Percentiles rank a stretch among this genome's conserved stretches.
phyloP scores from a whole-genome alignment of 768 basidiomycete genomes.

The Cystofilobasidium bisporidii region DNA sequence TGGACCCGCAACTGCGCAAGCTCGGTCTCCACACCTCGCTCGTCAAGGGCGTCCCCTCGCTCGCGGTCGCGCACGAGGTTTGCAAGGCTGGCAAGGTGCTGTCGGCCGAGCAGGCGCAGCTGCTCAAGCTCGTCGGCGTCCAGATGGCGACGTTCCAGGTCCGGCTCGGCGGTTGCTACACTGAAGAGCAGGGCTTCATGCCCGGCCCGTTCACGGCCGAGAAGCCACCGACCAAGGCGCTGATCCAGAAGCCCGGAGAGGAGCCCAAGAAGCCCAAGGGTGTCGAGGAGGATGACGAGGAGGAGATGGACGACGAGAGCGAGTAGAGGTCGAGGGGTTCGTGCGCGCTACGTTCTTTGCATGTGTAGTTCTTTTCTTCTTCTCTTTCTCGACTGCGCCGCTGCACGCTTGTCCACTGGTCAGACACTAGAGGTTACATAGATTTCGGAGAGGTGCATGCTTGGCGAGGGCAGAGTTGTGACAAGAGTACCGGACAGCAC shows the following conservation, averaged over 20 bases:
- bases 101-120: constrained; percentile 77
- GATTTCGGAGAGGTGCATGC: too few relatives aligned
- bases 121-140: constrained; percentile 82
- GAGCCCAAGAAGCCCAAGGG: neutral
- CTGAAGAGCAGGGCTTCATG: constrained; percentile 16
- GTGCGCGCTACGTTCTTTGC: too few relatives aligned
- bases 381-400: too few relatives aligned
- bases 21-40: constrained; percentile 73
- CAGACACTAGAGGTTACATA: neutral
- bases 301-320: neutral
- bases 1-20: constrained; percentile 91
- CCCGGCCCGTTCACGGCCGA: constrained; percentile 17
- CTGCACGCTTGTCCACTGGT: neutral
- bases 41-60: constrained; percentile 75
- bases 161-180: constrained; percentile 17
- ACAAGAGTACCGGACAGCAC: too few relatives aligned
- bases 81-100: constrained; percentile 73
- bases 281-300: neutral
- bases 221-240: neutral
- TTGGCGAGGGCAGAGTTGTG: too few relatives aligned
- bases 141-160: constrained; percentile 56
- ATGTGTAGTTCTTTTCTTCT: too few relatives aligned
- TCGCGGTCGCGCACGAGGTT: constrained; percentile 63
- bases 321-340: too few relatives aligned
- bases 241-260: neutral